A percentile compares a stretch with the other conserved stretches of the same genome.
phyloP scores from a whole-genome alignment of 2,329 filamentous ascomycete genomes.

The Penicillium sp. region DNA sequence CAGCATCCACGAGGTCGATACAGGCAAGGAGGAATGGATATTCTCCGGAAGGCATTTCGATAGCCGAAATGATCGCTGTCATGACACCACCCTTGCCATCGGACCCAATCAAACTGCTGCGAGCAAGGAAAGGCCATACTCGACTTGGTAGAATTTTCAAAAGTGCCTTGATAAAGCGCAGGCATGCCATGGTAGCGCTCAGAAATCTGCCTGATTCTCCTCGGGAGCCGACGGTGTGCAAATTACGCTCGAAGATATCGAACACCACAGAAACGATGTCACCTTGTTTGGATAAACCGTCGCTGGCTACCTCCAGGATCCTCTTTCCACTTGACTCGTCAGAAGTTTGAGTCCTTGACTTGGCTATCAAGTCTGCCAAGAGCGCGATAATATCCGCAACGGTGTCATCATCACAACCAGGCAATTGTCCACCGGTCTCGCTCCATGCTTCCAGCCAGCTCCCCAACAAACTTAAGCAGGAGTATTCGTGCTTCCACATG shows the following conservation, averaged over 20 bases:
- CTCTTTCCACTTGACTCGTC: slow-evolving; percentile 40
- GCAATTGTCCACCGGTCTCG: slow-evolving; percentile 49
- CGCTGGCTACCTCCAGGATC: slow-evolving; percentile 50
- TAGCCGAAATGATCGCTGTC: slow-evolving; percentile 71
- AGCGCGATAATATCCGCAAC: slow-evolving; percentile 70
- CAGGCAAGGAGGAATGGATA: slow-evolving; percentile 75
- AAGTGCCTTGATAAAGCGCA: slow-evolving; percentile 74
- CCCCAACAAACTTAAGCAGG: slow-evolving; percentile 73
- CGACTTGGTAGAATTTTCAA: slow-evolving; percentile 70
- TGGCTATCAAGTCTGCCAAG: slow-evolving; percentile 65
- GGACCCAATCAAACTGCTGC: slow-evolving; percentile 73
- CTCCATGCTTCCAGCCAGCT: slow-evolving; percentile 56
- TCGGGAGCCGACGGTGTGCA: slow-evolving; percentile 51
- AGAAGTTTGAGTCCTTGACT: slow-evolving; percentile 31
- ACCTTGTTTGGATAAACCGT: slow-evolving; percentile 44
- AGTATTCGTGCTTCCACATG: slow-evolving; percentile 71
- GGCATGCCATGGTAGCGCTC: slow-evolving; percentile 67
- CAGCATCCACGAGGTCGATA: slow-evolving; percentile 66
- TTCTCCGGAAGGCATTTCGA: slow-evolving; percentile 72
- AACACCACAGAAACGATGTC: slow-evolving; percentile 80
- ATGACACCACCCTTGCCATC: slow-evolving; percentile 74
- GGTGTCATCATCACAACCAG: slow-evolving; percentile 56
- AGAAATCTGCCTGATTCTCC: slow-evolving; percentile 62
- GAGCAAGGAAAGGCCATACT: slow-evolving; percentile 84
- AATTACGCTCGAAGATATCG: slow-evolving; percentile 73